Percentiles rank a stretch among this genome's conserved stretches.
Evolutionary conservation across 2,329 filamentous ascomycete species (phyloP).

Genomic region (Aphanoascus verrucosus): DNA sequence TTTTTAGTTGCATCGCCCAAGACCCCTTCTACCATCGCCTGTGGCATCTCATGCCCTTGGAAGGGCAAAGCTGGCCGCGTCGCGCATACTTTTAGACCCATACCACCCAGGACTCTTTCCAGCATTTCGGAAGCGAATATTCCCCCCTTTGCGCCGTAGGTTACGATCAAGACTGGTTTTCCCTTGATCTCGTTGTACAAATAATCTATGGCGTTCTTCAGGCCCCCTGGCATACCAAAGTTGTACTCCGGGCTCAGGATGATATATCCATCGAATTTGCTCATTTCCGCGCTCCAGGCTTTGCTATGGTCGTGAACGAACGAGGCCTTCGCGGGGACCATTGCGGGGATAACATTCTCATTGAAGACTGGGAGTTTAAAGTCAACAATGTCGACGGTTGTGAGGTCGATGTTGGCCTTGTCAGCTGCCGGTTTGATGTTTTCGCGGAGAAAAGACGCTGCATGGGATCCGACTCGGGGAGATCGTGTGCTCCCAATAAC

Average conservation of each 20-base stretch:
- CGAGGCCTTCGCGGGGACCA: conserved; percentile 22
- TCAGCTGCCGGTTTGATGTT: conserved; percentile 17
- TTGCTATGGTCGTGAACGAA: conserved; percentile 30
- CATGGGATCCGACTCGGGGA: conserved; percentile 28
- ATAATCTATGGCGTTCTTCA: conserved; percentile 56
- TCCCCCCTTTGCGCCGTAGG: not conserved
- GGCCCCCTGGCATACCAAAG: conserved; percentile 42
- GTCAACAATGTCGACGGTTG: conserved; percentile 25
- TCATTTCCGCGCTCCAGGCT: conserved; percentile 30
- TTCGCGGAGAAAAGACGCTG: conserved; percentile 26
- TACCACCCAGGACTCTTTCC: conserved; percentile 1
- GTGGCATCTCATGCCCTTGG: not conserved
- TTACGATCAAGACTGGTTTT: conserved; percentile 1
- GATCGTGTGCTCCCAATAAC: conserved; percentile 29
- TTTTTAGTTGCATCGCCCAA: conserved; percentile 1
- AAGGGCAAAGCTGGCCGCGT: not conserved
- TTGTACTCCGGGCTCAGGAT: conserved; percentile 45
- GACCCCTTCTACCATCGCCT: not conserved
- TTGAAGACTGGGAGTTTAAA: conserved; percentile 31
- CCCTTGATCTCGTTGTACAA: conserved; percentile 23
- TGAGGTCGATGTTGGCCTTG: conserved; percentile 19
- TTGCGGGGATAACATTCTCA: conserved; percentile 31
- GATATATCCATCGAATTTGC: conserved; percentile 29
- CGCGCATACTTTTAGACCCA: not conserved
- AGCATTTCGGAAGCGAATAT: not conserved